Evolutionary conservation across 768 basidiomycete species (phyloP), one percentile per base, ranked within the genome.

Genomic region (Albatrellus ellisii): DNA sequence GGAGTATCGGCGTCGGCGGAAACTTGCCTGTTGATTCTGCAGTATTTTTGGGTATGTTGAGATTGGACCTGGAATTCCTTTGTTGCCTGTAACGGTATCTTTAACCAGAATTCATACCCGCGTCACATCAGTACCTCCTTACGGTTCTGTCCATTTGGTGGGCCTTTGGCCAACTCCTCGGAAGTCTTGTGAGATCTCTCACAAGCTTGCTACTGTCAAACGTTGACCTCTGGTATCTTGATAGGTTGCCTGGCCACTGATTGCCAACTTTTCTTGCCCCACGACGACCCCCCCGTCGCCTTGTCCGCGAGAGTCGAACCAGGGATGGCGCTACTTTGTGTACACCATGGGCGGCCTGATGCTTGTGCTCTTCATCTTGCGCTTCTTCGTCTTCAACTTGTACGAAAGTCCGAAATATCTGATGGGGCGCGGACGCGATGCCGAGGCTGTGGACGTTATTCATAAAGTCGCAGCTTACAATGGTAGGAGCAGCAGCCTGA

Each of bases 81-180:
- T 5, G 22, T 14, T 4, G 27, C 29, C 10, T 11, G n/a, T 27
- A 8, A 24, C 27, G 27, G 6, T 15, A n/a, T 10, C 24, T 20
- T n/a, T 32, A 17, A 17, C 4, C 27, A 77, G 79, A 86, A 51
- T 82, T 81, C 52, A 54, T 81, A 0, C 83, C 83, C 0, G 70
- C 71, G 2, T 72, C 73, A 1, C 79, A 85, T 46, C 84, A 86
- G 52, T 85, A 82, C 52, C 64, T 87, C 3, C 62, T 86, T 26
- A 84, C 82, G 0, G 61, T 85, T 11, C 65, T 86, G 14, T 82
- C 81, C 0, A 71, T 84, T 27, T 86, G 79, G 77, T 87, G 84
- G 84, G 77, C 79, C 4, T 65, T 85, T 26, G 81, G 81, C 2
- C 83, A 84, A 54, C 67, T 84, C 0, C 53, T 79, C 36, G 77